phyloP scores from a whole-genome alignment of 495 filamentous ascomycete species.

The Aspergillus nidulans region DNA sequence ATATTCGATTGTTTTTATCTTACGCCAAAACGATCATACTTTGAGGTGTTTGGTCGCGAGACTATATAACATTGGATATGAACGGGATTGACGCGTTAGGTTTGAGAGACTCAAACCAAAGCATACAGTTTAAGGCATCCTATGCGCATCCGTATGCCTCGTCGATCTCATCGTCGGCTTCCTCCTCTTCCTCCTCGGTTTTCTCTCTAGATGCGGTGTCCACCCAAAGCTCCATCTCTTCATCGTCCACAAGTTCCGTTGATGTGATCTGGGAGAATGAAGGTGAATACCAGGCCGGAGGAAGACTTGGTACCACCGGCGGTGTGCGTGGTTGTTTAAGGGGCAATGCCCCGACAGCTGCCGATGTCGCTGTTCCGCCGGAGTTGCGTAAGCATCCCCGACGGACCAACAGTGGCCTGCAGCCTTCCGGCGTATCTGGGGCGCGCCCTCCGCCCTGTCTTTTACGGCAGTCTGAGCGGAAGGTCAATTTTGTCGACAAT shows the following conservation, averaged over 20 bases:
- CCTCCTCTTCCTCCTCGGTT: conserved; percentile 72
- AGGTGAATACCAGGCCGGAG: conserved; percentile 27
- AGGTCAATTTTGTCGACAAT: conserved; percentile 92
- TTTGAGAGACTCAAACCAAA: conserved; percentile 41
- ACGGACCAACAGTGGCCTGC: conserved; percentile 55
- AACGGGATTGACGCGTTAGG: conserved; percentile 48
- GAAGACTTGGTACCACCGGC: conserved; percentile 18
- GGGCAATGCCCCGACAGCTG: conserved; percentile 24
- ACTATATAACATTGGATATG: conserved; percentile 36
- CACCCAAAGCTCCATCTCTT: conserved; percentile 52
- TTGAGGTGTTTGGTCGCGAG: conserved; percentile 16
- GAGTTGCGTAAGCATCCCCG: conserved; percentile 80
- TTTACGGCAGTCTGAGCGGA: conserved; percentile 86
- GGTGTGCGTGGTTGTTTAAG: conserved; percentile 29
- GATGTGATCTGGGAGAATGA: conserved; percentile 50
- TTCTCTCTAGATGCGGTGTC: conserved; percentile 69
- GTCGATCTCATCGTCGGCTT: conserved; percentile 66
- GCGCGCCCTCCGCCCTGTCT: conserved; percentile 73
- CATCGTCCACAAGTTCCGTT: conserved; percentile 40
- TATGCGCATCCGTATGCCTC: conserved; percentile 58
- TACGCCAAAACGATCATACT: conserved; percentile 12
- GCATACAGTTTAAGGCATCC: conserved; percentile 33
- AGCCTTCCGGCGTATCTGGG: conserved; percentile 42
- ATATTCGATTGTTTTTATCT: conserved; percentile 16
- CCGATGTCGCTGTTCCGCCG: conserved; percentile 50